Conservation (phyloP, 768 basidiomycete species). For the Russula foetens region DNA sequence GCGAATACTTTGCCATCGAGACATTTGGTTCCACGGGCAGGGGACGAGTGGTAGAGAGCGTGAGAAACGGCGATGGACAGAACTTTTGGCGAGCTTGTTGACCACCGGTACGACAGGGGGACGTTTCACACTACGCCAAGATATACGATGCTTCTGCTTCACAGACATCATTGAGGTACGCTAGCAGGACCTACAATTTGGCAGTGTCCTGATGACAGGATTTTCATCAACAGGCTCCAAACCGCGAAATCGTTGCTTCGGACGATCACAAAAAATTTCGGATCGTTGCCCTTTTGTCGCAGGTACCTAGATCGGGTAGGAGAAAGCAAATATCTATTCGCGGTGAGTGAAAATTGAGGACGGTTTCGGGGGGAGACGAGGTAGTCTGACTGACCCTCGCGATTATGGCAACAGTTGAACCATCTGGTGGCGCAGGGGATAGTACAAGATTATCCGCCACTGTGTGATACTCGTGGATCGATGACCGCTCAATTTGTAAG, state of each 20-base stretch:
- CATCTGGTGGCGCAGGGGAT: slow-evolving; percentile 83
- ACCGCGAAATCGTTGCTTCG: slow-evolving; percentile 81
- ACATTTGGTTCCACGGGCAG: slow-evolving; percentile 97
- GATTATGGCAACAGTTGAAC: slow-evolving; percentile 53
- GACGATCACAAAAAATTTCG: slow-evolving; percentile 87
- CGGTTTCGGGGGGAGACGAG: background rate
- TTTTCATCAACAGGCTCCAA: slow-evolving; percentile 46
- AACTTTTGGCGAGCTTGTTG: background rate
- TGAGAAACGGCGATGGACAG: slow-evolving; percentile 26
- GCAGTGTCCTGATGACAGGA: slow-evolving; percentile 4
- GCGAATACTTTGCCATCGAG: slow-evolving; percentile 98
- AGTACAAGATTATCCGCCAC: slow-evolving; percentile 87
- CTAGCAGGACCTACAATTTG: background rate
- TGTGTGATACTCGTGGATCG: slow-evolving; percentile 73
- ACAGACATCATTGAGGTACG: slow-evolving; percentile 64
- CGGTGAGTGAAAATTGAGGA: slow-evolving; percentile 39
- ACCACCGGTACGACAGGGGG: slow-evolving; percentile 47
- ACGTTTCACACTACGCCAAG: slow-evolving; percentile 89
- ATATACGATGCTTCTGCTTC: slow-evolving; percentile 64
- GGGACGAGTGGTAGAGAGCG: slow-evolving; percentile 79
- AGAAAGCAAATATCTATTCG: slow-evolving; percentile 88
- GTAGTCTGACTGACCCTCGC: background rate
- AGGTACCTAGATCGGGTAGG: slow-evolving; percentile 90
- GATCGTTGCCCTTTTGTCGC: slow-evolving; percentile 91
- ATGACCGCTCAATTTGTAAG: slow-evolving; percentile 94